phyloP scores from a whole-genome alignment of 441 rosid genomes.

The Capsella rubella region DNA sequence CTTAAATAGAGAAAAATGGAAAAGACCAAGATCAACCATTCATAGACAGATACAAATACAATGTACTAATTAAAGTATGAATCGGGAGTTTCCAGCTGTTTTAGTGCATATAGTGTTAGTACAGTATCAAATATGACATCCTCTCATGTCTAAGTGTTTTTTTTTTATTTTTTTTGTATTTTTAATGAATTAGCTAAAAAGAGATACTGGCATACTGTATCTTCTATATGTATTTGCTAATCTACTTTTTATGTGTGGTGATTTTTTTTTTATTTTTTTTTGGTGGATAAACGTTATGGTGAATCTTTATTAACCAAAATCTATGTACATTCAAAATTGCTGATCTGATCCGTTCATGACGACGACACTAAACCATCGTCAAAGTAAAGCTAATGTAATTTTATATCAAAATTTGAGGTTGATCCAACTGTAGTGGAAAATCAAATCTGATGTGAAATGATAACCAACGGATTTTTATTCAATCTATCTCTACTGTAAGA shows the following conservation, averaged over 20 bases:
- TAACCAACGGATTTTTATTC: slow-evolving; percentile 9
- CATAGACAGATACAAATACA: not conserved
- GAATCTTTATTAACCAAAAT: too few relatives aligned
- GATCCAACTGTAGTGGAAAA: not conserved
- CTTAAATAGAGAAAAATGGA: not conserved
- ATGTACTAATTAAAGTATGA: not conserved
- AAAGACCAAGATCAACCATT: not conserved
- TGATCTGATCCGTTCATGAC: too few relatives aligned
- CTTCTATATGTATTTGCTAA: not conserved
- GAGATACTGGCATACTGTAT: not conserved
- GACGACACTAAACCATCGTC: not conserved
- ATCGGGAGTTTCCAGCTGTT: slow-evolving; percentile 32
- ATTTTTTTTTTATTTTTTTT: too few relatives aligned
- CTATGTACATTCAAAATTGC: not conserved
- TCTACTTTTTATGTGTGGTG: too few relatives aligned
- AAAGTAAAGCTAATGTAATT: not conserved
- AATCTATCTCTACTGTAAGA: not conserved
- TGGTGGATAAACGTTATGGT: too few relatives aligned
- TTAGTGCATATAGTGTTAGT: slow-evolving; percentile 19
- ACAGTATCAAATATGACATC: slow-evolving; percentile 24
- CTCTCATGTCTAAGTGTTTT: slow-evolving; percentile 15
- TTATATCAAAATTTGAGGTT: not conserved
- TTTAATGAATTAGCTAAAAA: not conserved
- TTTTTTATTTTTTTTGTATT: not conserved
- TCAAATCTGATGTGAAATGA: not conserved